Base-by-base conservation (phyloP, 805 yeast genomes). In the Monosporozyma siamensis region DNA sequence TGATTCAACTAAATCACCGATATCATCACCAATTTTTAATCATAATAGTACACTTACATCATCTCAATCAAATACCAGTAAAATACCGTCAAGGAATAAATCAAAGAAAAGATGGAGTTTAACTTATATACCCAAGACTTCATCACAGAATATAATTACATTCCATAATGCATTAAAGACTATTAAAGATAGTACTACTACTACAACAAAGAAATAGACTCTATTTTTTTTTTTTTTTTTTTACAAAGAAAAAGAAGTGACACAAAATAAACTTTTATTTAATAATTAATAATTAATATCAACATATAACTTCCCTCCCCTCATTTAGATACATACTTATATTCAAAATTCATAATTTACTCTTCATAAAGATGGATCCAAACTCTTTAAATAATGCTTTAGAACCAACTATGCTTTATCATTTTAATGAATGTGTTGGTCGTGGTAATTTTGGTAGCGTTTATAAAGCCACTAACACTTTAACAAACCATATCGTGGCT, bases 381-480 rank as follows among this genome's bases (percentile, higher is more conserved):
- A 18, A 32, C 20, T 21, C 23, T 10, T 14, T 45, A 20, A 29
- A 39, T 27, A 30, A 25, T 37, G 23, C 30, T 1, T 12, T 35
- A 23, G 49, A 62, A 38, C 62, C 65, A 42, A 34, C 66, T 24
- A 42, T 49, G 42, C 12, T 60, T 6, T 70, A 61, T 51, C 57
- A 58, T 7, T 48, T 77, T 22, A 54, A 68, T 20, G 72, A 75
- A 41, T 80, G 88, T 54, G 75, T 86, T 11, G 95, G 95, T 0
- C 70, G 76, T 44, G 95, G 95, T 0, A 82, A 82, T 50, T 86
- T 86, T 67, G 95, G 95, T 12, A 90, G 84, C 55, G 95, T 86
- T 31, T 86, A 77, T 58, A 75, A 70, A 53, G 92, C 87, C 3
- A 46, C 46, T 7, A 69, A 69, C 20, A 57, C 58, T 14, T 48